Percentiles rank a stretch among this genome's conserved stretches.
Evolutionary conservation across 768 basidiomycete genomes (phyloP).

Genomic region (Candolleomyces aberdarensis): DNA sequence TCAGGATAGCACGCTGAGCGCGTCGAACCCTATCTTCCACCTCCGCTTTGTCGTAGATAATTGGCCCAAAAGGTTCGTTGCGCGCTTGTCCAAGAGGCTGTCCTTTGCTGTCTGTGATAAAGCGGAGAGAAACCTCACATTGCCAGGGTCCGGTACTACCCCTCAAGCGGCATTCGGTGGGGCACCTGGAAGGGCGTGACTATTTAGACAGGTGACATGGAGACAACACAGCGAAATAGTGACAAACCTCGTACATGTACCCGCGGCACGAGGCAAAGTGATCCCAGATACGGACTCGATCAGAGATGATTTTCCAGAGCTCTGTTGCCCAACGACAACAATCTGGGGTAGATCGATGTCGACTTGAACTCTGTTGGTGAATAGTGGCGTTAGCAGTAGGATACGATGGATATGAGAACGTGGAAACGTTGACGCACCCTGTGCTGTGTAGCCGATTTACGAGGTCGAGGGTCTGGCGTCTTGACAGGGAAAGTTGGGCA

Average conservation of each 20-base stretch:
- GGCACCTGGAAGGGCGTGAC: constrained; percentile 36
- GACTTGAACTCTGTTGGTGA: constrained; percentile 48
- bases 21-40: constrained; percentile 68
- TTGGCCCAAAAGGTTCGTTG: constrained; percentile 41
- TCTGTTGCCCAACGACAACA: constrained; percentile 67
- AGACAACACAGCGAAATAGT: neutral
- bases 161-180: constrained; percentile 54
- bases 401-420: neutral
- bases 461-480: constrained; percentile 53
- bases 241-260: constrained; percentile 64
- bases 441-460: constrained; percentile 60
- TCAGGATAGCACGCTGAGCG: constrained; percentile 65
- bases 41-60: constrained; percentile 45
- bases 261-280: constrained; percentile 18
- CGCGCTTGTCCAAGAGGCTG: constrained; percentile 36
- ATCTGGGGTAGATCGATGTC: constrained; percentile 75
- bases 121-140: constrained; percentile 48
- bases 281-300: constrained; percentile 64
- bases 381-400: neutral
- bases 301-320: constrained; percentile 61
- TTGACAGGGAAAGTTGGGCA: constrained; percentile 32
- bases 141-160: constrained; percentile 41
- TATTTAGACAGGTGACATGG: too few species aligned
- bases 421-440: constrained; percentile 38
- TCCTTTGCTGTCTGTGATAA: constrained; percentile 37